These are phyloP conservation scores for Psidium guajava DNA, from an alignment of 345 rosid species.

Conservation along the genomic window DNA sequence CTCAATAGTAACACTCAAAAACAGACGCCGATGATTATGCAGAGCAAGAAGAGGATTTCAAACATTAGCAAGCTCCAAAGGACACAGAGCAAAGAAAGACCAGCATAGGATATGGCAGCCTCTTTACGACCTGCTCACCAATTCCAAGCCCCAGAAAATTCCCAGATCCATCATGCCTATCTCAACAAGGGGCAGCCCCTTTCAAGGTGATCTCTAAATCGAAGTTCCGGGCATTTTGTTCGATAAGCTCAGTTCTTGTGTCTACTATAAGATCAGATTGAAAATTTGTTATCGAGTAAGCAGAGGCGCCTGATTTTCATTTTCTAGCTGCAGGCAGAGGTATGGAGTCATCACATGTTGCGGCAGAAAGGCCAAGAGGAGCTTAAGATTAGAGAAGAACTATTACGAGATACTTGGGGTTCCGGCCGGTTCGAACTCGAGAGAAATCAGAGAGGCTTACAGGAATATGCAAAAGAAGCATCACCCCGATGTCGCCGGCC, in stretches of 20 bases:
- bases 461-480: constrained; percentile 55
- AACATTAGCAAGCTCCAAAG: background rate
- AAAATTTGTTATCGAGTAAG: background rate
- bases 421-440: constrained; percentile 23
- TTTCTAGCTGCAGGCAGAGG: constrained; percentile 2
- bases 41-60: background rate
- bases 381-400: constrained; percentile 16
- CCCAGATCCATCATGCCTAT: background rate
- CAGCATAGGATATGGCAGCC: background rate
- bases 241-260: background rate
- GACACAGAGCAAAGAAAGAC: background rate
- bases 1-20: background rate
- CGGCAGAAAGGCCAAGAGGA: background rate
- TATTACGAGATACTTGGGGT: constrained; percentile 52
- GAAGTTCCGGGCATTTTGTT: background rate
- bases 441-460: constrained; percentile 41
- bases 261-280: background rate
- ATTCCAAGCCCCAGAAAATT: background rate
- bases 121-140: background rate
- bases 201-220: background rate
- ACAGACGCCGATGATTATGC: background rate
- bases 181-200: background rate
- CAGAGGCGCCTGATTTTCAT: background rate
- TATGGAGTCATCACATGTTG: constrained; percentile 18
- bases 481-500: constrained; percentile 60